Evolutionary conservation across 2,329 filamentous ascomycete species (phyloP).

Genomic region (Phialemonium atrogriseum): DNA sequence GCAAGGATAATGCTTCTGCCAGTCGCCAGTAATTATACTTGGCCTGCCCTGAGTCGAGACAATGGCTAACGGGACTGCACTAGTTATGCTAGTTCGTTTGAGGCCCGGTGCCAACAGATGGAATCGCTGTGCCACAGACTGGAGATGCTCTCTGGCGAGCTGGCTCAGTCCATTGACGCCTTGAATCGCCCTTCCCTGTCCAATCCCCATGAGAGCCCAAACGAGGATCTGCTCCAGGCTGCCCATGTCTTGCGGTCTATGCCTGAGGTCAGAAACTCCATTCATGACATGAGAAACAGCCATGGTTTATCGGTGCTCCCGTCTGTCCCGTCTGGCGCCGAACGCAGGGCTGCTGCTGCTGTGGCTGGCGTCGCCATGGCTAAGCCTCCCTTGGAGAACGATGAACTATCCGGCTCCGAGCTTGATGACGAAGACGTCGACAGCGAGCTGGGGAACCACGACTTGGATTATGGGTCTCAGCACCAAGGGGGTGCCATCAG

Average conservation of each 20-base stretch:
- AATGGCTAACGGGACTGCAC: no score
- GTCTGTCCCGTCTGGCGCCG: background rate
- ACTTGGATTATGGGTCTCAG: slow-evolving; percentile 1
- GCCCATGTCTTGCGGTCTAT: slow-evolving; percentile 10
- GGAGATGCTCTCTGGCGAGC: slow-evolving; percentile 11
- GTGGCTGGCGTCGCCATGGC: background rate
- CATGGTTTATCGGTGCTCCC: background rate
- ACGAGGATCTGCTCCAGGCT: slow-evolving; percentile 8
- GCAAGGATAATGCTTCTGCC: slow-evolving; percentile 15
- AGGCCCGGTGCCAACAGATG: slow-evolving; percentile 16
- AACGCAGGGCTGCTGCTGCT: background rate
- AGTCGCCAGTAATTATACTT: slow-evolving; percentile 10
- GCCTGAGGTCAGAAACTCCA: background rate
- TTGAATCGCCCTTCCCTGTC: no score
- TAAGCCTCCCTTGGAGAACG: no score
- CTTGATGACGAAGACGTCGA: background rate
- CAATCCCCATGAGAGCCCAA: background rate
- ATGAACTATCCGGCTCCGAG: background rate
- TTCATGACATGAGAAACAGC: background rate
- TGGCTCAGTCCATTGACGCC: slow-evolving; percentile 7
- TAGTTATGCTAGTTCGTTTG: slow-evolving; percentile 13
- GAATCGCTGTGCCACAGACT: slow-evolving; percentile 15
- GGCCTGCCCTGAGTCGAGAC: no score
- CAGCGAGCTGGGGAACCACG: slow-evolving; percentile 1
- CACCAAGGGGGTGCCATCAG: slow-evolving; percentile 4